Base-by-base conservation (phyloP, 345 rosid species). In the Adansonia digitata region DNA sequence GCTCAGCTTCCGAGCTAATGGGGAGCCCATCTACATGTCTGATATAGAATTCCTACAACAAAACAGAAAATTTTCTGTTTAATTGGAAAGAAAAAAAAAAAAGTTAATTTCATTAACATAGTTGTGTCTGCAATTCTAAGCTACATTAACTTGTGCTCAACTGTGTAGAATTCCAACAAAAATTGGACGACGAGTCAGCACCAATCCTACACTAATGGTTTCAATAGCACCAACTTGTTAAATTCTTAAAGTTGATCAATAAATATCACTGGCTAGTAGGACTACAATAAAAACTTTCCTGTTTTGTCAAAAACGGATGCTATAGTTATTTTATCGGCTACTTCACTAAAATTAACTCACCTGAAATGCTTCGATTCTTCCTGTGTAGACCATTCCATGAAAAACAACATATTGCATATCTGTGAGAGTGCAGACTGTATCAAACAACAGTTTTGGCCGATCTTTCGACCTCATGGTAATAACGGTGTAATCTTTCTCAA, bases 391-490 rank as follows among this genome's bases (percentile, higher is more conserved):
- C 93, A 88, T 85, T 71, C 97, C 97, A 72, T 94, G 98, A 77
- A 85, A 94, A 66, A 94, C 94, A 31, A 92, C 91, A 82, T 92
- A 92, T 74, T 94, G 88, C 98, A 94, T 92, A 83, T 92, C 98
- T 18, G 98, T 92, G 56, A 94, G 82, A 61, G 97, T 91, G 88
- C 98, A 93, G 42, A 93, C 87, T 7, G 89, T 91, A 76, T 93
- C 98, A 56, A 91, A 93, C 84, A 93, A 80, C 70, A 91, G 75
- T 77, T 93, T 93, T 9, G 98, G 97, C 31, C 97, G 86, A 78
- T 92, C 97, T 77, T 83, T 88, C 14, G 97, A 89, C 73, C 89
- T 90, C 93, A 92, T 86, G 14, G 98, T 89, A 46, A 94, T 79
- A 56, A 92, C 87, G 0, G 97, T 88, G 79, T 94, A 92, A 80